Percentiles rank a stretch among this genome's conserved stretches.
phyloP scores from a whole-genome alignment of 2,329 filamentous ascomycete genomes.

The Claviceps fusiformis region DNA sequence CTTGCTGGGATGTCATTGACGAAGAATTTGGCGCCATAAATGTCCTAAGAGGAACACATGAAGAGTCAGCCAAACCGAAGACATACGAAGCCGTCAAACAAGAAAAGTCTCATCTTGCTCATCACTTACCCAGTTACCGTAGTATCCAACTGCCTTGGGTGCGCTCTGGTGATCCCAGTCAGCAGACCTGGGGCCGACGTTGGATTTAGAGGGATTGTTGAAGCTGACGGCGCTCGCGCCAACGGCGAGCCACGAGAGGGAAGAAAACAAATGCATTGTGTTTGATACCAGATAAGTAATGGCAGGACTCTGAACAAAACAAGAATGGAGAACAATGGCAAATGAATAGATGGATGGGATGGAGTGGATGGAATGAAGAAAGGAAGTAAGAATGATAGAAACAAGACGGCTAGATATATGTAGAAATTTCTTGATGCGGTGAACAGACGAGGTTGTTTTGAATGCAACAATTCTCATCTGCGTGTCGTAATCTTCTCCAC shows the following conservation, averaged over 20 bases:
- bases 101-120: not conserved
- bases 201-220: not conserved
- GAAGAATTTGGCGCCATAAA: slow-evolving; percentile 60
- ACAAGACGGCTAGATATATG: too few species aligned
- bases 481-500: not conserved
- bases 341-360: too few species aligned
- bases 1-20: slow-evolving; percentile 54
- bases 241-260: slow-evolving; percentile 1
- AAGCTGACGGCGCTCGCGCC: not conserved
- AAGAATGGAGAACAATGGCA: not conserved
- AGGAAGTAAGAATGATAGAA: too few species aligned
- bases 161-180: not conserved
- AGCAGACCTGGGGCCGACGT: not conserved
- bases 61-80: not conserved
- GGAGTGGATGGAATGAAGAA: not conserved
- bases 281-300: not conserved
- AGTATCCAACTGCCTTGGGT: not conserved
- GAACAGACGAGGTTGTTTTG: too few species aligned
- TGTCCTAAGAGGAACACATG: slow-evolving; percentile 22
- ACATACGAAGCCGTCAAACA: not conserved
- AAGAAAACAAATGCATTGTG: slow-evolving; percentile 1
- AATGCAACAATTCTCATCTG: not conserved
- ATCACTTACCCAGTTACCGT: not conserved
- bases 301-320: not conserved
- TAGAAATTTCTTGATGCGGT: not conserved